These are phyloP conservation scores for Lichtheimia hyalospora DNA, from an alignment of 371 early-diverging fungal species.

Conservation along the genomic window DNA sequence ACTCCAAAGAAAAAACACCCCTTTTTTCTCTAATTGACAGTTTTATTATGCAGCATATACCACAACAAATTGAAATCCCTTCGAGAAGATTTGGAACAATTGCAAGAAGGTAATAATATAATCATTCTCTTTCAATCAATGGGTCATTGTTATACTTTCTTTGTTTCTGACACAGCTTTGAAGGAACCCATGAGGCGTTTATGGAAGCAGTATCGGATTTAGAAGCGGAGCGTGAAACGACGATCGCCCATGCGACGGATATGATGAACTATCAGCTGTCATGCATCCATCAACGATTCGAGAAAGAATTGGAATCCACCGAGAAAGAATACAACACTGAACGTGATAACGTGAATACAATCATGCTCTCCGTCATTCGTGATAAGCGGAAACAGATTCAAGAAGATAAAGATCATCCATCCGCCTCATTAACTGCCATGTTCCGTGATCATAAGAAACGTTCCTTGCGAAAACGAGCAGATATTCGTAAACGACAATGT, in stretches of 20 bases:
- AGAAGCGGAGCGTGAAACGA: conserved; percentile 33
- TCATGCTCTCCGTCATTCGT: conserved; percentile 32
- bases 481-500: background rate
- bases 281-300: background rate
- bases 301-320: conserved; percentile 14
- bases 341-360: conserved; percentile 19
- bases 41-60: conserved; percentile 22
- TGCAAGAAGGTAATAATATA: conserved; percentile 26
- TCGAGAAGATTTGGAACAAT: conserved; percentile 30
- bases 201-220: conserved; percentile 34
- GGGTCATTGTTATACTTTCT: no score
- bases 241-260: conserved; percentile 27
- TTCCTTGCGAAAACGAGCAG: background rate
- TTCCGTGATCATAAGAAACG: background rate
- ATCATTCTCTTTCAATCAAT: no score
- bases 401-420: background rate
- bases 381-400: conserved; percentile 25
- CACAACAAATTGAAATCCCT: conserved; percentile 23
- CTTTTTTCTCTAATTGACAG: background rate
- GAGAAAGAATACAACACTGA: conserved; percentile 43
- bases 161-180: no score
- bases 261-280: conserved; percentile 14
- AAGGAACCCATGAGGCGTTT: conserved; percentile 32
- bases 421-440: background rate
- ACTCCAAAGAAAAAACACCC: background rate